Evolutionary conservation across 768 basidiomycete genomes (phyloP), one percentile per base, ranked within the genome.

Genomic region (Sporobolomyces roseus): DNA sequence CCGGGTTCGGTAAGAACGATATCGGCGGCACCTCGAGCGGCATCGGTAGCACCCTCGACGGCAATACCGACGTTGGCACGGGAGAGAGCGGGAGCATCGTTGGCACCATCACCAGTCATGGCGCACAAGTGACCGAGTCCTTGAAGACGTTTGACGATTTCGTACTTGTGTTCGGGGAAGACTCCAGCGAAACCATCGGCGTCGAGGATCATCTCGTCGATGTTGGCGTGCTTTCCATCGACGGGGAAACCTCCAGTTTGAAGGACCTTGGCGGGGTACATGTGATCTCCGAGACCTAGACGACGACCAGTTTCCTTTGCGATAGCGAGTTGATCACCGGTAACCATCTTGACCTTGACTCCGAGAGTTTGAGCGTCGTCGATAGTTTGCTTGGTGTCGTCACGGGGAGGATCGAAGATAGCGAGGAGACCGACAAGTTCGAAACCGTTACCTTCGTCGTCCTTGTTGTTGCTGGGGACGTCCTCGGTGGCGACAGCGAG

Each of bases 51-150:
- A 86, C 94, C 94, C 80, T 98, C 93, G 77, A 98, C 94, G 71
- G 94, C 94, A 71, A 98, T 97, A 88, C 94, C 94, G 77, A 98
- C 94, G 79, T 98, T 98, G 79, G 93, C 94, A 78, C 93, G 91
- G 68, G 93, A 94, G 46, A 98, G 84, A 77, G 94, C 94, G 61
- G 94, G 94, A 63, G 94, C 94, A 73, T 98, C 93, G 79, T 97
- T 98, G 78, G 94, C 94, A 85, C 94, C 94, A 77, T 97, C 94
- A 84, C 94, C 94, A 79, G 94, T 98, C 94, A 98, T 98, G 66
- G 94, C 94, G 80, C 90, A 91, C 68, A 96, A 81, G 80, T 96
- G 93, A 55, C 93, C 94, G 68, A 97, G 88, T 78, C 87, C 91
- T 78, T 98, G 94, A 62, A 98, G 87, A 74, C 93, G 90, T 83